Evolutionary conservation across 768 basidiomycete genomes (phyloP), one percentile per base, ranked within the genome.

Genomic region (Tylopilus rubrobrunneus): DNA sequence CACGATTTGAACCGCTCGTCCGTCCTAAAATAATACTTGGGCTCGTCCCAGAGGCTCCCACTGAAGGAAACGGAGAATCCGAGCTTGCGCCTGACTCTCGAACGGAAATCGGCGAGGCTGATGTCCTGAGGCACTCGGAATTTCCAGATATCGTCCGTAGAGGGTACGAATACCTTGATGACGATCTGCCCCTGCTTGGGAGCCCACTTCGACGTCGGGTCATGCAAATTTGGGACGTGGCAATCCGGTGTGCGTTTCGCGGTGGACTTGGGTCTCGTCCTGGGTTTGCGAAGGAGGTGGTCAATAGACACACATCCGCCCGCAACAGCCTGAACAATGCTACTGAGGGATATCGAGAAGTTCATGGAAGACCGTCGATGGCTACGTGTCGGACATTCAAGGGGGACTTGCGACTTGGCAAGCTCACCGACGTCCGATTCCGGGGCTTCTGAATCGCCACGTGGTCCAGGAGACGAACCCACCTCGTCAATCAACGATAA

Each of bases 131-230:
- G 64, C 21, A 74, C 71, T 40, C 66, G 66, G 44, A 75, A 54
- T 57, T 61, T 70, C 74, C 74, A 75, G 50, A 73, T 65, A 53
- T 75, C 74, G 53, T 74, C 69, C 34, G 68, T 74, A 36, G 65
- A 62, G 34, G 73, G 73, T 9, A 74, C 72, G 42, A 70, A 68
- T 12, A 75, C 71, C 58, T 75, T 75, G 63, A 75, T 60, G 51
- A 73, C 37, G 47, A 75, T 75, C 57, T 59, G 62, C 5, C 70
- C 73, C 27, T 68, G 57, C 29, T 60, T 60, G 29, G 74, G 64
- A 21, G 64, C 63, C 74, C 74, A 75, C 46, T 58, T 62, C 5
- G 49, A 45, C 12, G 23, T 52, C 28, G 46, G 25, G 15, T 57
- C 50, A 28, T 46, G 40, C 19, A 25, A 17, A 17, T 53, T 52